These are phyloP conservation scores for Delonix regia DNA, from an alignment of 306 rosid genomes.

Conservation along the genomic window DNA sequence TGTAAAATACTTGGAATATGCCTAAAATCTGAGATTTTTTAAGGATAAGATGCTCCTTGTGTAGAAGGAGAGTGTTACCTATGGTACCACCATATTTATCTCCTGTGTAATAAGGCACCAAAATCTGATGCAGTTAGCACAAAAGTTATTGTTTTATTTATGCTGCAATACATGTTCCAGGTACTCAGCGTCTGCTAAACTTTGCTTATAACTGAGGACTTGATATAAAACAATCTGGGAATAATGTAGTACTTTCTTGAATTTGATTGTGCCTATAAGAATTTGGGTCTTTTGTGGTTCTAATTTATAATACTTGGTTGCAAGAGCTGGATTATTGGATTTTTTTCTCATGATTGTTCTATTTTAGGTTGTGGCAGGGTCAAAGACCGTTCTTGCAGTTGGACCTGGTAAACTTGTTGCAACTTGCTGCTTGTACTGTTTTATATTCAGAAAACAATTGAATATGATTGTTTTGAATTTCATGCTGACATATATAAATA, in stretches of 20 bases:
- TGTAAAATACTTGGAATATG: background rate
- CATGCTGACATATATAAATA: constrained; percentile 10
- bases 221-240: background rate
- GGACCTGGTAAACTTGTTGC: constrained; percentile 74
- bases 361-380: constrained; percentile 77
- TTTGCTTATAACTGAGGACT: background rate
- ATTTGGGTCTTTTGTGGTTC: background rate
- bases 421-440: constrained; percentile 24
- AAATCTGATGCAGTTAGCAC: background rate
- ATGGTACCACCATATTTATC: background rate
- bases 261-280: background rate
- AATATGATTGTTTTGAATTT: constrained; percentile 11
- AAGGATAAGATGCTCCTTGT: background rate
- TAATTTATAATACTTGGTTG: background rate
- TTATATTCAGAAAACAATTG: constrained; percentile 26
- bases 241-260: background rate
- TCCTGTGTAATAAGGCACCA: background rate
- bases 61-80: background rate
- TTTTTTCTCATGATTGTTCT: background rate
- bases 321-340: too few species aligned
- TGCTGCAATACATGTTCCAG: background rate
- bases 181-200: background rate
- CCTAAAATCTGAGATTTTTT: background rate
- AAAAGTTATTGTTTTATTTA: background rate
- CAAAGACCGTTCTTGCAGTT: constrained; percentile 90